Percentiles rank a stretch among this genome's conserved stretches.
Conservation (phyloP, 306 rosid species). For the Hippophae tibetana region DNA sequence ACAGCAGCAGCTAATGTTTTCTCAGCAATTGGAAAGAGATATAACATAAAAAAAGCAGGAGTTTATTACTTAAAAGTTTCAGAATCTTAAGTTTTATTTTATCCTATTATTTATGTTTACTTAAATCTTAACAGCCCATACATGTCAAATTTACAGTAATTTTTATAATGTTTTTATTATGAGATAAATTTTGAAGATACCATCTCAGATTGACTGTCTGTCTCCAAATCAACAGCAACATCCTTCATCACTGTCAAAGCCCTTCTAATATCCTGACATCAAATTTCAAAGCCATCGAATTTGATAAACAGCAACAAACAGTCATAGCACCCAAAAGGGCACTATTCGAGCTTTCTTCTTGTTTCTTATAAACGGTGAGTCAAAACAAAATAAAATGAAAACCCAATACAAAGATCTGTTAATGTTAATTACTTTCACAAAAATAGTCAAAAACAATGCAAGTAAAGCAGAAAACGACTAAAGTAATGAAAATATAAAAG, state of each 20-base stretch:
- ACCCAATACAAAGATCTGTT: background rate
- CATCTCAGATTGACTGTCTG: slow-evolving; percentile 40
- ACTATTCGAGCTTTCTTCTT: background rate
- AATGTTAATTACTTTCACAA: background rate
- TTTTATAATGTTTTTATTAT: background rate
- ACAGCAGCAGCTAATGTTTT: background rate
- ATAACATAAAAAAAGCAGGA: background rate
- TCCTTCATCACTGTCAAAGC: slow-evolving; percentile 49
- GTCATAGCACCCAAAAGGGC: background rate
- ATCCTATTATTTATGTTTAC: background rate
- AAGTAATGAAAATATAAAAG: background rate
- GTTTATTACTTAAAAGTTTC: background rate
- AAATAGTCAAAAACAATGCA: background rate
- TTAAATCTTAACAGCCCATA: background rate
- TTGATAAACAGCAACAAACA: background rate
- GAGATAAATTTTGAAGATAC: slow-evolving; percentile 22
- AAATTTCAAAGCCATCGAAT: background rate
- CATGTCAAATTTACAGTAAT: background rate
- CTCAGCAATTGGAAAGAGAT: background rate
- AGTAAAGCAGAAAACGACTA: too few species aligned
- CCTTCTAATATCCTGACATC: slow-evolving; percentile 54
- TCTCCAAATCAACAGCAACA: slow-evolving; percentile 73
- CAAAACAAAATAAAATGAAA: too few species aligned
- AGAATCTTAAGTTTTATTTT: background rate
- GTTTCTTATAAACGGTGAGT: background rate